phyloP scores from a whole-genome alignment of 352 stramenopile genomes.

The Globisporangium radiosum region DNA sequence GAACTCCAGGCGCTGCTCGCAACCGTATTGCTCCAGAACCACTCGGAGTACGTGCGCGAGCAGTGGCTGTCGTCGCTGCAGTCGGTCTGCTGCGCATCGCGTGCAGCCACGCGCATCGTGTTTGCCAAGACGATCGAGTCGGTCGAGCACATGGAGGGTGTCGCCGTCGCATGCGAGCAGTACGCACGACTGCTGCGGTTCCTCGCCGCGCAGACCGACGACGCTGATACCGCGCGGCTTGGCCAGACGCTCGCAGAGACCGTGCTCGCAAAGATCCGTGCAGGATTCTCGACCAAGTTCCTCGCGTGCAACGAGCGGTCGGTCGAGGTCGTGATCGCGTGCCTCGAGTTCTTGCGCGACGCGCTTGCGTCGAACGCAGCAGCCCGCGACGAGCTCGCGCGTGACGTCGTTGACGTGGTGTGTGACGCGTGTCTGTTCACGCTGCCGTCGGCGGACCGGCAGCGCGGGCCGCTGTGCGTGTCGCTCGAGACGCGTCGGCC shows the following conservation, averaged over 20 bases:
- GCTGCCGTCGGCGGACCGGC: conserved; percentile 53
- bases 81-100: conserved; percentile 54
- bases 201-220: conserved; percentile 49
- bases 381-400: conserved; percentile 43
- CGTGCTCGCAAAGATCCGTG: conserved; percentile 54
- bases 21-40: conserved; percentile 52
- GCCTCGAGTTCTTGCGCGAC: conserved; percentile 73
- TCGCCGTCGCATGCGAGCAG: conserved; percentile 58
- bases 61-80: conserved; percentile 81
- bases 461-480: conserved; percentile 64
- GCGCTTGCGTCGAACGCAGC: conserved; percentile 49
- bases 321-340: conserved; percentile 62
- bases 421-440: conserved; percentile 85
- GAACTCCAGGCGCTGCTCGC: conserved; percentile 38
- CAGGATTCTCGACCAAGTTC: conserved; percentile 76
- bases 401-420: conserved; percentile 69
- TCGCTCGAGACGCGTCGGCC: conserved; percentile 70
- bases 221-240: conserved; percentile 20
- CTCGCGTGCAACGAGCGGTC: conserved; percentile 64
- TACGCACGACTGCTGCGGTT: conserved; percentile 68
- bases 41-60: conserved; percentile 74
- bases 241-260: conserved; percentile 47
- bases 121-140: conserved; percentile 71
- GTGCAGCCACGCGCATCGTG: conserved; percentile 31
- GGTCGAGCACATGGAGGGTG: conserved; percentile 51